Evolutionary conservation across 441 rosid genomes (phyloP).

Genomic region (Populus hybrid): DNA sequence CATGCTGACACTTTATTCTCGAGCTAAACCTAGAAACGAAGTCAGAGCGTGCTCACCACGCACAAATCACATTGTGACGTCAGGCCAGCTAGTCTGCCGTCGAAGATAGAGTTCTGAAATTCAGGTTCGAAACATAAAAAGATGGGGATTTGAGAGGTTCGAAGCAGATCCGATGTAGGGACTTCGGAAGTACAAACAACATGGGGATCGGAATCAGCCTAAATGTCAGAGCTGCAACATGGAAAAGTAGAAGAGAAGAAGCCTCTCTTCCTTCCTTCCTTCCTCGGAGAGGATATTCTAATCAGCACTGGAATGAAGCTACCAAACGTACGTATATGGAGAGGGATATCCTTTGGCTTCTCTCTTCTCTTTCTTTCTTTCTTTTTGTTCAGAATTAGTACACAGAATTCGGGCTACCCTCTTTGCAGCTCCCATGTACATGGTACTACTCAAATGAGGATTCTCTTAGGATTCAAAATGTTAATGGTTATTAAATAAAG

Average conservation of each 20-base stretch:
- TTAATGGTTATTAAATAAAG: background rate
- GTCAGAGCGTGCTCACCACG: background rate
- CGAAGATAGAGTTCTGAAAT: background rate
- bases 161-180: conserved; percentile 25
- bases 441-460: background rate
- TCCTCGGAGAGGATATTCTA: conserved; percentile 2
- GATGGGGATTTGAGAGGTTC: conserved; percentile 10
- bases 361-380: background rate
- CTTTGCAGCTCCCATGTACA: background rate
- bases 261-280: background rate
- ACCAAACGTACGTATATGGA: conserved; percentile 1
- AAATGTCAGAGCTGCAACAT: conserved; percentile 17
- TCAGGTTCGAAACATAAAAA: background rate
- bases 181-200: background rate
- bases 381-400: background rate
- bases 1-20: background rate
- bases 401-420: background rate
- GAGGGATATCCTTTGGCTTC: conserved; percentile 10
- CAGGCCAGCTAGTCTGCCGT: too few relatives aligned
- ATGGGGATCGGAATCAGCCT: conserved; percentile 6
- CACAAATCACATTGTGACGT: background rate
- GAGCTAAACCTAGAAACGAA: background rate
- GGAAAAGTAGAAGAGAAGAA: background rate
- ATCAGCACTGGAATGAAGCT: background rate
- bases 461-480: background rate